These are phyloP conservation scores for Suhomyces chickasaworum DNA, from an alignment of 1,139 yeast genomes.

Conservation along the genomic window DNA sequence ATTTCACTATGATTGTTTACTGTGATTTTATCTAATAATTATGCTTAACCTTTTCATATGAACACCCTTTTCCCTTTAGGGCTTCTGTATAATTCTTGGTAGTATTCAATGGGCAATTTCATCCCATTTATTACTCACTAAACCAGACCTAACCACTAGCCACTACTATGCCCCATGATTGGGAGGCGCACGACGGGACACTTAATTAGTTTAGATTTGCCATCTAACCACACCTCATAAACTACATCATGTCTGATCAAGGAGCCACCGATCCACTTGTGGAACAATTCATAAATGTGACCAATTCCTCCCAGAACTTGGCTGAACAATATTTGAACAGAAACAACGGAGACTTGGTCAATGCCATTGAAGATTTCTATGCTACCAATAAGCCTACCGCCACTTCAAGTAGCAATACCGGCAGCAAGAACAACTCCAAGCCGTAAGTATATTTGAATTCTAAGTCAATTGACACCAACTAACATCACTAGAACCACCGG, in stretches of 20 bases:
- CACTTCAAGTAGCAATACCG: constrained; percentile 4
- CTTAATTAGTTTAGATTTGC: constrained; percentile 12
- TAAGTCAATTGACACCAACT: constrained; percentile 4
- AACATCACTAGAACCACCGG: constrained; percentile 14
- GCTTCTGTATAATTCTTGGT: too few relatives aligned
- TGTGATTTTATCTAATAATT: too few relatives aligned
- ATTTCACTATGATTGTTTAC: too few relatives aligned
- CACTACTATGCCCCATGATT: background rate
- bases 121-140: too few relatives aligned
- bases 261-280: constrained; percentile 31
- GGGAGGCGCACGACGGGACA: constrained; percentile 5
- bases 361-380: constrained; percentile 48
- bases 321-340: constrained; percentile 48
- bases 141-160: too few relatives aligned
- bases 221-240: constrained; percentile 10
- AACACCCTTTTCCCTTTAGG: too few relatives aligned
- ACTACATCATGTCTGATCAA: constrained; percentile 23
- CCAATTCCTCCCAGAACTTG: constrained; percentile 38
- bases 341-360: constrained; percentile 39
- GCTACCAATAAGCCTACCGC: constrained; percentile 22
- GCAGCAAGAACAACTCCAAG: constrained; percentile 7
- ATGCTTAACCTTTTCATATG: too few relatives aligned
- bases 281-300: constrained; percentile 53
- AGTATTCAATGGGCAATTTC: too few relatives aligned
- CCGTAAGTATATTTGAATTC: background rate